Evolutionary conservation across 768 basidiomycete species (phyloP).

Genomic region (Calocybe indica): DNA sequence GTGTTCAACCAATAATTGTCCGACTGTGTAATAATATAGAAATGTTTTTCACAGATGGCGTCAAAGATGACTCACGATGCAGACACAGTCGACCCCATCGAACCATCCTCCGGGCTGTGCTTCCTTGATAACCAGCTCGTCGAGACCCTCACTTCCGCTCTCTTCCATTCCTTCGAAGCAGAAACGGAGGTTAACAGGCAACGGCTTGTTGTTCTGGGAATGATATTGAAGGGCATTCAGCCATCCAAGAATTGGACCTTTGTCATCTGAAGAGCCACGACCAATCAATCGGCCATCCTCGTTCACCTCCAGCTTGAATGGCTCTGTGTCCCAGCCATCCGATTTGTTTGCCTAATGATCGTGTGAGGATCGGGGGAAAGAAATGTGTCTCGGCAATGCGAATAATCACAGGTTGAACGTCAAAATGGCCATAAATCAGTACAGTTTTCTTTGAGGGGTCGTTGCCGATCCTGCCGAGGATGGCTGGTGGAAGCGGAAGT

Average conservation of each 20-base stretch:
- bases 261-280: conserved; percentile 87
- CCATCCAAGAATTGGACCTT: conserved; percentile 87
- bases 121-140: conserved; percentile 78
- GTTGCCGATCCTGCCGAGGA: conserved; percentile 76
- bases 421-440: conserved; percentile 90
- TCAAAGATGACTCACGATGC: conserved; percentile 58
- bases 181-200: conserved; percentile 87
- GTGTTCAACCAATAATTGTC: conserved; percentile 95
- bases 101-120: conserved; percentile 73
- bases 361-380: not conserved
- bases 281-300: conserved; percentile 63
- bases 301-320: conserved; percentile 62
- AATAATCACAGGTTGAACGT: conserved; percentile 79
- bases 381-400: not conserved
- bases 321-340: conserved; percentile 88
- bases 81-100: conserved; percentile 84
- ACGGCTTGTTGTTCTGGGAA: conserved; percentile 49
- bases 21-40: conserved; percentile 36
- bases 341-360: conserved; percentile 31
- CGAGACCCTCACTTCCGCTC: conserved; percentile 85
- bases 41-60: not conserved
- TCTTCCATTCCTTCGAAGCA: conserved; percentile 99
- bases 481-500: conserved; percentile 72
- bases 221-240: conserved; percentile 88
- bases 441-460: conserved; percentile 92